Evolutionary conservation across 257 asterid genomes (phyloP), one percentile per base, ranked within the genome.

Genomic region (Solanum bulbocastanum): DNA sequence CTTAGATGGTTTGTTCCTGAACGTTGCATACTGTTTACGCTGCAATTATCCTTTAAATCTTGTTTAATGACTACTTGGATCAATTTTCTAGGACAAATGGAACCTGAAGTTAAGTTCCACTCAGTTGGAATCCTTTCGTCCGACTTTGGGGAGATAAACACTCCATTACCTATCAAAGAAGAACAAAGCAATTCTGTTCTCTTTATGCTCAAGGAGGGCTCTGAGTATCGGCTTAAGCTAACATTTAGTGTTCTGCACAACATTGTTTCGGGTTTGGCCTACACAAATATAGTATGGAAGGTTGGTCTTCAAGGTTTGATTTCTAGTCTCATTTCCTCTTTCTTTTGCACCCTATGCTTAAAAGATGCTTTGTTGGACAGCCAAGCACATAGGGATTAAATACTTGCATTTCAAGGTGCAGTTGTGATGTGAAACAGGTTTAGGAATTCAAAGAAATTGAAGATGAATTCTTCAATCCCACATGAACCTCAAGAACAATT

Each of bases 171-270:
- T 35, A 87, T 92, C 7, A 69, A 83, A 37, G 94, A 91, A 92
- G 89, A 88, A 81, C 92, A 88, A 37, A 86, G 92, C 89, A 92
- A 93, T 87, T 40, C 83, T 27, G 85, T 89, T 46, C 93, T 92
- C 42, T 95, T 95, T 86, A 90, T 92, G 36, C 96, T 95, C 68
- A 90, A 60, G 83, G 98, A 95, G 91, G 96, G 96, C 65, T 92
- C 95, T 62, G 93, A 91, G 88, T 95, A 91, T 88, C 92, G 90
- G 81, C 94, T 95, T 87, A 94, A 91, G 92, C 91, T 95, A 35
- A 90, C 94, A 32, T 95, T 95, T 92, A 92, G 94, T 1, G 98
- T 95, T 92, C 94, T 92, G 89, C 97, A 95, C 91, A 95, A 94
- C 90, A 94, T 95, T 65, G 96, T 95, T 10, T 95, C 97, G 32